Evolutionary conservation across 2,329 filamentous ascomycete genomes (phyloP).

Genomic region (Alternaria triticimaculans): DNA sequence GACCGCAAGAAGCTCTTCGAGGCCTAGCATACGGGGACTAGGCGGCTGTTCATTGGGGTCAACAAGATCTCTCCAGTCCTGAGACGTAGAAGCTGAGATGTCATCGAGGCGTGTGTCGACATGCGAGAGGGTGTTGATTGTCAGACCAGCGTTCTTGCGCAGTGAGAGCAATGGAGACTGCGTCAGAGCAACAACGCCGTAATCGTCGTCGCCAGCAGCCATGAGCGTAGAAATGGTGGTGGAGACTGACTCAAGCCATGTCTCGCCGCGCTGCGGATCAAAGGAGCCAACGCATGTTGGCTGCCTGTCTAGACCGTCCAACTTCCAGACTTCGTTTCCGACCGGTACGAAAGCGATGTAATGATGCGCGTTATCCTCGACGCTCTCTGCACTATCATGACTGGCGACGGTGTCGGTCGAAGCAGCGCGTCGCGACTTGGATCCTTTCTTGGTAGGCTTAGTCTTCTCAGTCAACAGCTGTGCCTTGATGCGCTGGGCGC

Average conservation of each 20-base stretch:
- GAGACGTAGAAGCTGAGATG: slow-evolving; percentile 24
- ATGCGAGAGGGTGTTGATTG: slow-evolving; percentile 53
- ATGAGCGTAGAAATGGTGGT: slow-evolving; percentile 73
- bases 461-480: slow-evolving; percentile 1
- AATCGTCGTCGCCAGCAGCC: slow-evolving; percentile 70
- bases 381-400: slow-evolving; percentile 53
- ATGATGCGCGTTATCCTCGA: slow-evolving; percentile 74
- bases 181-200: slow-evolving; percentile 78
- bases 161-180: slow-evolving; percentile 66
- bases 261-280: slow-evolving; percentile 40
- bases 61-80: slow-evolving; percentile 54
- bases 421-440: slow-evolving; percentile 45
- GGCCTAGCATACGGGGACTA: slow-evolving; percentile 22
- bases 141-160: slow-evolving; percentile 51
- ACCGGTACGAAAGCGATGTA: slow-evolving; percentile 89
- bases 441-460: slow-evolving; percentile 50
- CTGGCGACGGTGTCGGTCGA: slow-evolving; percentile 29
- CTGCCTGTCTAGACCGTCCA: slow-evolving; percentile 80
- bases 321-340: slow-evolving; percentile 79
- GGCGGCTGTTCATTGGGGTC: slow-evolving; percentile 33
- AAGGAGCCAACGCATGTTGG: slow-evolving; percentile 66
- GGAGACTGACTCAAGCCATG: slow-evolving; percentile 72
- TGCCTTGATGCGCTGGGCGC: slow-evolving; percentile 29
- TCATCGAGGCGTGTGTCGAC: slow-evolving; percentile 51
- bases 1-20: slow-evolving; percentile 20